Conservation (phyloP, 139 green algal genomes). For the Axilococcus clingmanii region DNA sequence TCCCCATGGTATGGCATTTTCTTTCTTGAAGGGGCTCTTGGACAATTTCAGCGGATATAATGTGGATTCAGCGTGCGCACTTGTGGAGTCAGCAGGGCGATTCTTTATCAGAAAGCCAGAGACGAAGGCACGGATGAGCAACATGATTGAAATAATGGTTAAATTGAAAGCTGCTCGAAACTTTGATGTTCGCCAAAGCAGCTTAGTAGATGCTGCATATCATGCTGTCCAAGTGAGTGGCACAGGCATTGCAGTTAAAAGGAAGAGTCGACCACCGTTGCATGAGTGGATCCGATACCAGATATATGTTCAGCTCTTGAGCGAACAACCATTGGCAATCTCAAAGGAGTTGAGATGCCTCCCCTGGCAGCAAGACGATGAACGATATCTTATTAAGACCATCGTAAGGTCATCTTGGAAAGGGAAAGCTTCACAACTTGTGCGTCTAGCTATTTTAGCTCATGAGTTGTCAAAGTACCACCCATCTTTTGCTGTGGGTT, state of each 20-base stretch:
- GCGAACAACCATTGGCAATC: constrained; percentile 32
- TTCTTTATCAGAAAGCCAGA: constrained; percentile 70
- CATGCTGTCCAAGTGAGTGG: constrained; percentile 37
- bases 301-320: constrained; percentile 56
- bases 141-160: constrained; percentile 82
- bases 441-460: constrained; percentile 66
- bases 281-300: constrained; percentile 89
- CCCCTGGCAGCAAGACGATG: constrained; percentile 54
- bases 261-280: constrained; percentile 39
- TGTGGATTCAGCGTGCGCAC: constrained; percentile 70
- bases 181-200: constrained; percentile 66
- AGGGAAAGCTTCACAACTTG: constrained; percentile 52
- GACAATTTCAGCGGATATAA: constrained; percentile 85
- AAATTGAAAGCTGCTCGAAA: constrained; percentile 75
- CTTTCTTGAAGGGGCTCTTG: constrained; percentile 39
- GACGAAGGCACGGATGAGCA: constrained; percentile 61
- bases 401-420: constrained; percentile 60
- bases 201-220: constrained; percentile 83
- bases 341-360: constrained; percentile 78
- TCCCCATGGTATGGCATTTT: constrained; percentile 42
- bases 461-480: constrained; percentile 72
- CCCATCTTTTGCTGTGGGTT: constrained; percentile 53
- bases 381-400: constrained; percentile 73
- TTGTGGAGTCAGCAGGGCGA: constrained; percentile 80
- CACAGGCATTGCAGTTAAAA: neutral